phyloP scores from a whole-genome alignment of 306 rosid genomes.

The Pyrus betulifolia region DNA sequence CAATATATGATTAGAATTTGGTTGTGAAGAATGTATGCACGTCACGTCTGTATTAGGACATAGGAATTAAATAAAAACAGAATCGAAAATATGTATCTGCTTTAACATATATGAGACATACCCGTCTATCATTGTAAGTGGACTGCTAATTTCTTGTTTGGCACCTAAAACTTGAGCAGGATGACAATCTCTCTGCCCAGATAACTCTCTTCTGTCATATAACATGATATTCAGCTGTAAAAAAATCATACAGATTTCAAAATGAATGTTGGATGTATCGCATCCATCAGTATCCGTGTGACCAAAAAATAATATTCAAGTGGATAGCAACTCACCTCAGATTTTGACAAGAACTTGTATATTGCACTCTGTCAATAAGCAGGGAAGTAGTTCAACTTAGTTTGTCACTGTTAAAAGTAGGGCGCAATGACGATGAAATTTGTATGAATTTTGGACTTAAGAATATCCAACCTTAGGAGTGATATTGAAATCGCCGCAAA shows the following conservation, averaged over 20 bases:
- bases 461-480: constrained; percentile 67
- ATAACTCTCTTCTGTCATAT: constrained; percentile 65
- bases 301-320: constrained; percentile 13
- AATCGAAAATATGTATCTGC: not conserved
- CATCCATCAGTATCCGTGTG: not conserved
- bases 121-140: constrained; percentile 44
- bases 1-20: not conserved
- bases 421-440: not conserved
- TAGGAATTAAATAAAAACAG: constrained; percentile 1
- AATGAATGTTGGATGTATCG: not conserved
- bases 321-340: constrained; percentile 51
- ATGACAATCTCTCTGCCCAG: constrained; percentile 69
- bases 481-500: constrained; percentile 78
- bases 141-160: constrained; percentile 33
- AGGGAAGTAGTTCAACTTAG: constrained; percentile 3
- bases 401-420: not conserved
- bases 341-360: constrained; percentile 74
- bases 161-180: constrained; percentile 63
- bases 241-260: constrained; percentile 25
- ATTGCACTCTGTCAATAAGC: constrained; percentile 70
- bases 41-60: not conserved
- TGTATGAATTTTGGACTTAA: not conserved
- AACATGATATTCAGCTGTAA: constrained; percentile 59
- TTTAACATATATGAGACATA: constrained; percentile 14
- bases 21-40: not conserved